Evolutionary conservation across 441 rosid species (phyloP).

Genomic region (Syzygium malaccense): DNA sequence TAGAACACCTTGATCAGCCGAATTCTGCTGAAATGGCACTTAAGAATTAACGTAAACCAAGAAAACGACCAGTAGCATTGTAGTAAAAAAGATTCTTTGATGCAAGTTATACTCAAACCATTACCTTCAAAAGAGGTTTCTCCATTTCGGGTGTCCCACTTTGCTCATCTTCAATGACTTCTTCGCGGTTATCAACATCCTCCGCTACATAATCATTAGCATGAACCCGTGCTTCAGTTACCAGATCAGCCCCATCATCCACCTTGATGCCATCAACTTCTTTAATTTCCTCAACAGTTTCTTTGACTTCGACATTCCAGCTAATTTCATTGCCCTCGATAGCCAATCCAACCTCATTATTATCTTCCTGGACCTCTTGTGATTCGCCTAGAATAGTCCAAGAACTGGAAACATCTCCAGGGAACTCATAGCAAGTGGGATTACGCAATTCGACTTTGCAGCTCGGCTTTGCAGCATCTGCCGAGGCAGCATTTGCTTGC

Average conservation of each 20-base stretch:
- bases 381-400: background rate
- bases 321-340: background rate
- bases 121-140: constrained; percentile 43
- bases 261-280: background rate
- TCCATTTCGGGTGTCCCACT: constrained; percentile 20
- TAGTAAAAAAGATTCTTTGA: background rate
- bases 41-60: background rate
- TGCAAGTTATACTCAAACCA: background rate
- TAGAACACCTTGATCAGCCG: constrained; percentile 9
- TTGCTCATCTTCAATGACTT: constrained; percentile 14
- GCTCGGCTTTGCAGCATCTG: background rate
- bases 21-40: constrained; percentile 18
- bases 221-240: background rate
- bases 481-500: constrained; percentile 24
- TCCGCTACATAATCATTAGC: background rate
- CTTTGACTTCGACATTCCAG: background rate
- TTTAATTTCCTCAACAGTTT: background rate
- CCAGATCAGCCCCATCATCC: constrained; percentile 1
- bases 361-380: constrained; percentile 4
- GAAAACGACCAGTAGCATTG: background rate
- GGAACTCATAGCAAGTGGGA: constrained; percentile 2
- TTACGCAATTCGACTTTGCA: constrained; percentile 1
- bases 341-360: background rate
- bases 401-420: background rate
- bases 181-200: constrained; percentile 3